phyloP scores from a whole-genome alignment of 257 asterid species.

The Orobanche coerulescens region DNA sequence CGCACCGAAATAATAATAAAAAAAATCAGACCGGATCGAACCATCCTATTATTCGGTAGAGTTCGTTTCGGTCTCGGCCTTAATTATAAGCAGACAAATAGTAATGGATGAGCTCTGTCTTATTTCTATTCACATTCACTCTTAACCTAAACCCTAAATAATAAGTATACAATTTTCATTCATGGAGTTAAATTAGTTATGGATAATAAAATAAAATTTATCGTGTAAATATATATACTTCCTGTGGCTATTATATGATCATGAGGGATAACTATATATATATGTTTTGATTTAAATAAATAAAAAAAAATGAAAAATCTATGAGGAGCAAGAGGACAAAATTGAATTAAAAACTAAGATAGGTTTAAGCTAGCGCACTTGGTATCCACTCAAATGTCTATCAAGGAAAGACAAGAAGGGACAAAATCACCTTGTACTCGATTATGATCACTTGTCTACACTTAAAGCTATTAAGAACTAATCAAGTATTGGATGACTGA shows the following conservation, averaged over 20 bases:
- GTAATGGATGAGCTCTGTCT: neutral
- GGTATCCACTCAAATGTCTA: slow-evolving; percentile 31
- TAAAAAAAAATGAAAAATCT: neutral
- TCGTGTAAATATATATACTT: too few relatives aligned
- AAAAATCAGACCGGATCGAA: too few relatives aligned
- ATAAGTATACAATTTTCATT: neutral
- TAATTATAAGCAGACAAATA: neutral
- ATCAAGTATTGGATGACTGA: slow-evolving; percentile 32
- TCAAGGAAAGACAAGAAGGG: slow-evolving; percentile 31
- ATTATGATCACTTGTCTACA: slow-evolving; percentile 34
- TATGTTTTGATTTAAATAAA: slow-evolving; percentile 15
- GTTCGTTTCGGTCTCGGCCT: too few relatives aligned
- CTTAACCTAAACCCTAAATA: neutral
- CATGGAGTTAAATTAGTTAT: neutral
- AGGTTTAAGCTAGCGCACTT: slow-evolving; percentile 38
- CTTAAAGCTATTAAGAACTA: slow-evolving; percentile 23
- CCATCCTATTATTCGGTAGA: too few relatives aligned
- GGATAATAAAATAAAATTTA: too few relatives aligned
- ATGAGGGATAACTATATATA: too few relatives aligned
- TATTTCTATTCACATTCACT: neutral
- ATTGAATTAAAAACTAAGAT: slow-evolving; percentile 22
- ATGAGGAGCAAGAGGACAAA: slow-evolving; percentile 18
- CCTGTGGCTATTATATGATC: too few relatives aligned
- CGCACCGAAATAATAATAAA: too few relatives aligned
- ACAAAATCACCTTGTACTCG: slow-evolving; percentile 34